Evolutionary conservation across 371 early-diverging fungal genomes (phyloP).

Genomic region (Actinomucor elegans): DNA sequence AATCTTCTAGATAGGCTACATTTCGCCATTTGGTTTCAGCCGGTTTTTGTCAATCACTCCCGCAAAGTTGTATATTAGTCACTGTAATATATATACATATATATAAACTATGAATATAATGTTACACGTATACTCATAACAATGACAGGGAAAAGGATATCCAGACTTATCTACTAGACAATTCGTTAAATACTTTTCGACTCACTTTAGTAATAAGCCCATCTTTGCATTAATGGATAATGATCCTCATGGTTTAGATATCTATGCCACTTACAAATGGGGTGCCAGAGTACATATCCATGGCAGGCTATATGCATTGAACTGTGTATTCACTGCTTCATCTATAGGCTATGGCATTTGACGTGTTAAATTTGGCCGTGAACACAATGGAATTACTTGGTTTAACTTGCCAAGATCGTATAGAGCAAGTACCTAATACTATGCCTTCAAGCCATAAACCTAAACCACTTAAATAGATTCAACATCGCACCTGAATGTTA

Average conservation of each 20-base stretch:
- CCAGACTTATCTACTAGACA: slow-evolving; percentile 49
- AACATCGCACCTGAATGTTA: slow-evolving; percentile 15
- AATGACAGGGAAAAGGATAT: slow-evolving; percentile 42
- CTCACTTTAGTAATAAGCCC: slow-evolving; percentile 14
- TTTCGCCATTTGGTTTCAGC: slow-evolving; percentile 42
- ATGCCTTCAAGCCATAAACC: background rate
- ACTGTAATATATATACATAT: slow-evolving; percentile 24
- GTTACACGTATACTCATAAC: background rate
- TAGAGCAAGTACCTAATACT: slow-evolving; percentile 12
- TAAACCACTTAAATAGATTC: slow-evolving; percentile 8
- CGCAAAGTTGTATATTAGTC: slow-evolving; percentile 31
- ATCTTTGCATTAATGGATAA: slow-evolving; percentile 42
- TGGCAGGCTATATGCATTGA: too few species aligned
- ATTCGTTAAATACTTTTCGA: slow-evolving; percentile 33
- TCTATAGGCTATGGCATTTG: slow-evolving; percentile 35
- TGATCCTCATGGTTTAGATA: slow-evolving; percentile 52
- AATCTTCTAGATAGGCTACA: slow-evolving; percentile 29
- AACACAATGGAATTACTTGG: slow-evolving; percentile 35
- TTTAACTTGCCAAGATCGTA: slow-evolving; percentile 27
- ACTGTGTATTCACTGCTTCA: too few species aligned
- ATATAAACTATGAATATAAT: background rate
- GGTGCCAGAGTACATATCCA: slow-evolving; percentile 42
- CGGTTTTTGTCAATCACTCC: slow-evolving; percentile 25
- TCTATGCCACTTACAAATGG: slow-evolving; percentile 51
- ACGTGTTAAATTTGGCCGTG: slow-evolving; percentile 36